phyloP scores from a whole-genome alignment of 2,329 filamentous ascomycete genomes.

The Eutypella sp. region DNA sequence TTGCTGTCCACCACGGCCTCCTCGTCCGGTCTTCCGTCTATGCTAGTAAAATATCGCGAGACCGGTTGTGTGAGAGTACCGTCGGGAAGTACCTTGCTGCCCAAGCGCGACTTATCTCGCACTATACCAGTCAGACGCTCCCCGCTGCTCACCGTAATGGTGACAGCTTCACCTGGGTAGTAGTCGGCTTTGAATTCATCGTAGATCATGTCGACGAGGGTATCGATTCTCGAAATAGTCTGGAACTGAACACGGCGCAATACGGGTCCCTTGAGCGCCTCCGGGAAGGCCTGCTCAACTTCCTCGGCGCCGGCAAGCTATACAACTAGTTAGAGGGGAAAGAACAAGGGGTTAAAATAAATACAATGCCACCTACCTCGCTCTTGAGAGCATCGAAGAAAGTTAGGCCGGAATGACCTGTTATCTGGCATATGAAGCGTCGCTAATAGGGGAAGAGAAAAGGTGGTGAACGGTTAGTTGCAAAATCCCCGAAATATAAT shows the following conservation, averaged over 20 bases:
- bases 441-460: conserved; percentile 45
- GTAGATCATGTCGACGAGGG: conserved; percentile 63
- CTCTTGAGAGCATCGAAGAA: conserved; percentile 92
- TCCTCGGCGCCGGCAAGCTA: conserved; percentile 77
- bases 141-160: conserved; percentile 63
- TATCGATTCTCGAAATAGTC: conserved; percentile 83
- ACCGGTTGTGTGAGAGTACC: conserved; percentile 66
- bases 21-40: conserved; percentile 61
- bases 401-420: conserved; percentile 81
- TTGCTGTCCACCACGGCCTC: conserved; percentile 77
- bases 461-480: conserved; percentile 4
- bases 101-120: conserved; percentile 79
- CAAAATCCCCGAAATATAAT: conserved; percentile 1
- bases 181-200: conserved; percentile 85
- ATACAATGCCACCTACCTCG: conserved; percentile 58
- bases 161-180: conserved; percentile 82
- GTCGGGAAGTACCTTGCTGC: conserved; percentile 56
- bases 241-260: conserved; percentile 89
- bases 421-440: conserved; percentile 93
- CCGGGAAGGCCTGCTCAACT: conserved; percentile 87
- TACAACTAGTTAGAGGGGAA: conserved; percentile 15
- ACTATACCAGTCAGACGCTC: conserved; percentile 70
- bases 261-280: conserved; percentile 84
- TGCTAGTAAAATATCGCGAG: conserved; percentile 74
- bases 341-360: conserved; percentile 1